Base-by-base conservation (phyloP, 139 green algal species). In the Nannochloris sp. region DNA sequence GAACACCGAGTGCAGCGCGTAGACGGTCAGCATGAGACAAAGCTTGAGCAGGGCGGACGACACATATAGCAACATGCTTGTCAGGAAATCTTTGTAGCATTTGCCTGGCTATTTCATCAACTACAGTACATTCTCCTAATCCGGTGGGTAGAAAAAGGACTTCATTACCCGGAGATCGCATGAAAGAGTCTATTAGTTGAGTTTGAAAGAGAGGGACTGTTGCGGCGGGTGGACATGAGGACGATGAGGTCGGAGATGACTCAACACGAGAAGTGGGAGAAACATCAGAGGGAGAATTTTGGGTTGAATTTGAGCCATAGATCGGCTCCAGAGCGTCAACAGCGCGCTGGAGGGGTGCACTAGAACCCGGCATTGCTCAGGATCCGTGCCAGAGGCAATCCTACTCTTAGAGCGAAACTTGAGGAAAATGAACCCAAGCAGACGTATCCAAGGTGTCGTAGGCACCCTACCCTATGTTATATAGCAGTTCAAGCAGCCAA, bases 51-150 rank as follows among this genome's bases (percentile, higher is more conserved):
- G 70, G 70, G 14, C 70, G 62, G 25, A 71, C 53, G 3, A 76
- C 60, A 15, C 67, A 65, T 7, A 76, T n/a, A 37, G 71, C 19
- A 45, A 71, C 62, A n/a, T 76, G 70, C 70, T 61, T 61, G 3
- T 36, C 31, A 32, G 70, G 62, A 31, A 59, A 34, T 14, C 15
- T 51, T 1, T 14, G 24, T 12, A 61, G 47, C 24, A 51, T 61
- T 6, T 23, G 7, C 15, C 15, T n/a, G 51, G 65, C 39, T 19
- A 76, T 48, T 15, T 36, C 33, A 14, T 76, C 54, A 24, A 71
- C 35, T 19, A 76, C 38, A 1, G 27, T 15, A 3, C 53, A 32
- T 19, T 67, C 36, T 29, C 70, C 70, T n/a, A 76, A 25, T 14
- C 56, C 56, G 32, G 56, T 64, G n/a, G 56, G 56, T 32, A 64